Evolutionary conservation across 2,329 filamentous ascomycete genomes (phyloP).

Genomic region (Penicillium sp.): DNA sequence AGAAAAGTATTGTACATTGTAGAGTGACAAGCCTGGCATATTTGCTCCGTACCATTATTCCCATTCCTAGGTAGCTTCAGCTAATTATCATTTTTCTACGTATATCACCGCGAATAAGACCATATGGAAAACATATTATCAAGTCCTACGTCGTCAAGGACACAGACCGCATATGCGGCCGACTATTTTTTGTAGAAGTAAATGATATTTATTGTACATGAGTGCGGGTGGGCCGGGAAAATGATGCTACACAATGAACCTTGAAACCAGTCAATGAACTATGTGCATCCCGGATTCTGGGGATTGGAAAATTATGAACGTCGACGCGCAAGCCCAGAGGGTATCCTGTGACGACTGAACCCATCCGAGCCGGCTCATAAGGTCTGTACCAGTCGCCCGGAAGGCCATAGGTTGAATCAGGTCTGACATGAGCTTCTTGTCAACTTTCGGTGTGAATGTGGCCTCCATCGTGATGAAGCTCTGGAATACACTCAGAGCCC

Average conservation of each 20-base stretch:
- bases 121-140: neutral
- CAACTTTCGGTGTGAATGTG: neutral
- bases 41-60: neutral
- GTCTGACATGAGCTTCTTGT: neutral
- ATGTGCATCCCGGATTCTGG: neutral
- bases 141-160: neutral
- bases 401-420: neutral
- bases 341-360: neutral
- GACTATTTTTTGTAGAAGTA: neutral
- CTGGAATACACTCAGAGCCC: neutral
- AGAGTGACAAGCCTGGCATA: neutral
- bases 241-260: neutral
- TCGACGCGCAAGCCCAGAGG: neutral
- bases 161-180: neutral
- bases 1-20: neutral
- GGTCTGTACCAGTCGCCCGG: neutral
- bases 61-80: neutral
- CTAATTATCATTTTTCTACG: neutral
- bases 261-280: constrained; percentile 3
- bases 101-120: no score
- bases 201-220: constrained; percentile 1
- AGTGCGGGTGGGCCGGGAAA: neutral
- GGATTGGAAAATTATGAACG: neutral
- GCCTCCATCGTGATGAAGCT: neutral
- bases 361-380: neutral